Base-by-base conservation (phyloP, 2,329 filamentous ascomycete genomes). In the Fusarium subtropicale region DNA sequence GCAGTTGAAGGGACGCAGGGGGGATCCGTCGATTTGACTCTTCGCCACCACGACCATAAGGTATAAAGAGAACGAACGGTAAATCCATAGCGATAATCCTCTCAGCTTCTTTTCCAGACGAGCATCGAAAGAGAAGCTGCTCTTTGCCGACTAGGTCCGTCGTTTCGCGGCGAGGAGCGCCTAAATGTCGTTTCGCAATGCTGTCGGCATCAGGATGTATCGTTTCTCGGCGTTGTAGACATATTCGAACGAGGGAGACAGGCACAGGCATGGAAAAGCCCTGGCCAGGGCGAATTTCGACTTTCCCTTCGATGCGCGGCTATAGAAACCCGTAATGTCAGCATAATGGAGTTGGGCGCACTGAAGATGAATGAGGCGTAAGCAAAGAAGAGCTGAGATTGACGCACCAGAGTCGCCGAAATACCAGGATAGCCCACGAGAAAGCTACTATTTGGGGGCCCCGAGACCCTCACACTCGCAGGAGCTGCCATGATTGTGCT, bases 371-470 rank as follows among this genome's bases (percentile, higher is more conserved):
- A 42, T 34, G 51, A 62, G 39, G 48, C 65, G 46, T 67, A 69
- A 62, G 63, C 62, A 61, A 57, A 54, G 42, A 56, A 24, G 26
- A 52, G 54, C 38, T 56, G 66, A 50, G 46, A 60, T 58, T 45
- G 46, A 88, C 93, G 82, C 87, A 97, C 94, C 88, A 97, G 82
- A 38, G 96, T 99, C 76, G 96, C 96, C 58, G 95, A 97, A 81
- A 99, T 98, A 74, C 96, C 96, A 58, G 96, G 96, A 81, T 98
- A 99, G 75, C 96, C 96, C 74, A 98, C 93, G 71, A 98, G 87
- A 79, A 97, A 97, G 82, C 92, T 96, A 82, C 93, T 96, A 83
- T 99, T 99, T 75, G 96, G 94, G 79, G 94, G 94, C 79, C 96
- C 96, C 73, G 94, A 97, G 82, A 99, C 94, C 87, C 96, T 92